Conservation (phyloP, 371 early-diverging fungal genomes). For the Saksenaea vasiformis region DNA sequence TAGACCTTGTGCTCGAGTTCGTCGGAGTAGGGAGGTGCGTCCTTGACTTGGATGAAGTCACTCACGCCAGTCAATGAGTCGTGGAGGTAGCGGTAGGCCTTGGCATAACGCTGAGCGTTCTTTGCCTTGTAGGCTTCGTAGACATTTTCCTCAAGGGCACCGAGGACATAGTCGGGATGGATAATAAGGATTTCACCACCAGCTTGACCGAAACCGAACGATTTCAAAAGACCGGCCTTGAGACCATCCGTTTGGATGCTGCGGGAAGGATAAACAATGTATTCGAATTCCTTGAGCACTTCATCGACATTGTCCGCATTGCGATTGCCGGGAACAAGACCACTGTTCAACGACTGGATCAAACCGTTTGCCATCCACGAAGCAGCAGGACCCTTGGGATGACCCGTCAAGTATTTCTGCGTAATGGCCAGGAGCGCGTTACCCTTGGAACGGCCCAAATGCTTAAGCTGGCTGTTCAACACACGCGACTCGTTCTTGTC, state of each 20-base stretch:
- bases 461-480: slow-evolving; percentile 83
- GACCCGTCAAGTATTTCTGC: slow-evolving; percentile 96
- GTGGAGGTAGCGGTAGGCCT: slow-evolving; percentile 92
- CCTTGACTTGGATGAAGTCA: slow-evolving; percentile 90
- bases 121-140: slow-evolving; percentile 75
- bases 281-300: slow-evolving; percentile 76
- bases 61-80: slow-evolving; percentile 87
- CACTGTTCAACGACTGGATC: slow-evolving; percentile 85
- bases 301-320: slow-evolving; percentile 94
- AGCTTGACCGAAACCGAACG: slow-evolving; percentile 97
- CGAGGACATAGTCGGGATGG: slow-evolving; percentile 91
- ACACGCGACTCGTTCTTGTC: slow-evolving; percentile 96
- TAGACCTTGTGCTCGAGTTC: slow-evolving; percentile 88
- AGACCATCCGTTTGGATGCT: slow-evolving; percentile 91
- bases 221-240: slow-evolving; percentile 93
- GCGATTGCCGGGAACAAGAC: slow-evolving; percentile 94
- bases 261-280: slow-evolving; percentile 86
- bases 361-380: slow-evolving; percentile 98
- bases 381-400: slow-evolving; percentile 97
- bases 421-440: slow-evolving; percentile 82
- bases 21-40: slow-evolving; percentile 85
- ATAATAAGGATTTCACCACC: slow-evolving; percentile 92
- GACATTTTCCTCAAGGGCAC: slow-evolving; percentile 72
- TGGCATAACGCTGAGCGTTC: slow-evolving; percentile 76
- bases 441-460: slow-evolving; percentile 90